Percentiles rank a stretch among this genome's conserved stretches.
phyloP scores from a whole-genome alignment of 140 eudicot species.

The Bidens hawaiensis region DNA sequence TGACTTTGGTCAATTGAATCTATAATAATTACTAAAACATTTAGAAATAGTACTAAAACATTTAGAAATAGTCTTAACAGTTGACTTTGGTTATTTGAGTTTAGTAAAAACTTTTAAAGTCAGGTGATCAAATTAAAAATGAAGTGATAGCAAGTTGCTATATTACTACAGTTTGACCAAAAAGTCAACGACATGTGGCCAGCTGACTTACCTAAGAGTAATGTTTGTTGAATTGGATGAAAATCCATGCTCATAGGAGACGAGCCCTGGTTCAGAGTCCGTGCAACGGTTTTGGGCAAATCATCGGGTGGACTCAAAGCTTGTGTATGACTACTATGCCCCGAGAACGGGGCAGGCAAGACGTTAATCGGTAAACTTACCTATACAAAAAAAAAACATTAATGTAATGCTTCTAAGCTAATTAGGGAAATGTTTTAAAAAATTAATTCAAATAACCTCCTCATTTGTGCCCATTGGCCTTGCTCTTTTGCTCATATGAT shows the following conservation, averaged over 20 bases:
- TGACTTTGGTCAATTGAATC: no score
- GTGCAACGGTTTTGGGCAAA: constrained; percentile 52
- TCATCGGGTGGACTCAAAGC: constrained; percentile 52
- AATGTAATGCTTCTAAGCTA: not conserved
- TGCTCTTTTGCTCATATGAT: constrained; percentile 73
- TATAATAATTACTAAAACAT: no score
- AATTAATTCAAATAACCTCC: constrained; percentile 44
- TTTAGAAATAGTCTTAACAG: no score
- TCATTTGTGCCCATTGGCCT: constrained; percentile 76
- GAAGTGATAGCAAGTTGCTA: not conserved
- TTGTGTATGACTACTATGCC: constrained; percentile 62
- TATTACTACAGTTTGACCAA: no score
- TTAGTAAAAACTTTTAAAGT: not conserved
- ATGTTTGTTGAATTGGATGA: constrained; percentile 56
- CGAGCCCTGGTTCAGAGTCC: constrained; percentile 47
- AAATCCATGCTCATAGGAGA: constrained; percentile 66
- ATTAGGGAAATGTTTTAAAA: not conserved
- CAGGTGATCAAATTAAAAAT: not conserved
- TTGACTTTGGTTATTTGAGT: no score
- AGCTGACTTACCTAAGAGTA: constrained; percentile 43
- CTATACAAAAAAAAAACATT: constrained; percentile 19
- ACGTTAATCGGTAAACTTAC: constrained; percentile 82
- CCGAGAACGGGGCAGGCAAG: constrained; percentile 66
- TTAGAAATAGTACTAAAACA: no score
- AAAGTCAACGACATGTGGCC: no score